Base-by-base conservation (phyloP, 1,284 basidiomycete species). In the Kwoniella shivajii region DNA sequence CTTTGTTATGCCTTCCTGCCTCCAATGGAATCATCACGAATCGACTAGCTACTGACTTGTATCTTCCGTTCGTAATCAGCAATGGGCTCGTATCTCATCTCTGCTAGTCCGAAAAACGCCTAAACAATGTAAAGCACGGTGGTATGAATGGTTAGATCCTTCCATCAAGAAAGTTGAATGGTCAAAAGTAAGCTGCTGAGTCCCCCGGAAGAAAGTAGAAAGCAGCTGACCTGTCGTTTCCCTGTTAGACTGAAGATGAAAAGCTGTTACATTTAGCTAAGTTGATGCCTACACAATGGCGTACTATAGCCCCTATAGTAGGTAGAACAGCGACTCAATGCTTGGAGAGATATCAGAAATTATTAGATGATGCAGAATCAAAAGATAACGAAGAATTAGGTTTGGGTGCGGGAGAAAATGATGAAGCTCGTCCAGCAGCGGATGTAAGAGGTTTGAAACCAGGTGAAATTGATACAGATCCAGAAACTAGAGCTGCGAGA, bases 111-210 rank as follows among this genome's bases (percentile, higher is more conserved):
- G 96, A 66, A 99, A 99, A 81, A 99, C 96, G 11, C 94, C 96
- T 11, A 99, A 99, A 78, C 96, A 99, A 80, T 99, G 96, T 82
- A 99, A 99, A 79, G 96, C 95, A 3, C 74, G 82, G 57, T 99
- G 96, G 96, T 98, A 97, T 77, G 96, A 99, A 81, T 99, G 96
- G 96, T 82, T 99, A 52, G 96, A 99, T 79, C 96, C 96, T 6
- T 95, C 93, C 48, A 99, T 99, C 80, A 99, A 98, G 79, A 99
- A 99, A 83, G 97, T 95, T 34, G 96, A 99, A 77, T 97, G 93
- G 93, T 94, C 92, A 44, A 96, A 96, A 80, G 92, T 88, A 60
- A 57, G 83, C 77, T 11, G n/a, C 38, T 24, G 3, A 1, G 11
- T 20, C 20, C 39, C 13, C 9, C 1, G 29, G 22, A n/a, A 24